phyloP scores from a whole-genome alignment of 73 alveolate genomes.

The Diophrys appendiculata region DNA sequence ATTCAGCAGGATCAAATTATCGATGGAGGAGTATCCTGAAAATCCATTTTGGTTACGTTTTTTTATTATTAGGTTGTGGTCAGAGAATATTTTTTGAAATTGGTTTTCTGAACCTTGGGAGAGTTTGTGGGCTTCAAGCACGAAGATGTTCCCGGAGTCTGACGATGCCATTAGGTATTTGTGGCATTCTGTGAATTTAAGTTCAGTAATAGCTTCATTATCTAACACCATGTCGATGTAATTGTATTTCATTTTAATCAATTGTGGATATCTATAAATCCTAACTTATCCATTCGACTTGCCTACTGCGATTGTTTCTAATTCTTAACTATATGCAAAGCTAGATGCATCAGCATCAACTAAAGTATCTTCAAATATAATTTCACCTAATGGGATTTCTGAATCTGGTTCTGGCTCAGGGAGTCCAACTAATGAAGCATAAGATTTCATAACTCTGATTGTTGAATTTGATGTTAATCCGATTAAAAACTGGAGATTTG shows the following conservation, averaged over 20 bases:
- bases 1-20: conserved; percentile 25
- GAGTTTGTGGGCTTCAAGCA: conserved; percentile 12
- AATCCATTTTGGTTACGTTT: conserved; percentile 50
- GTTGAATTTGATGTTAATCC: conserved; percentile 40
- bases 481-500: conserved; percentile 32
- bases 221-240: no score
- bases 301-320: conserved; percentile 13
- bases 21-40: conserved; percentile 37
- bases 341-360: conserved; percentile 20
- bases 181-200: conserved; percentile 19
- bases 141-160: conserved; percentile 56
- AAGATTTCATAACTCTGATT: no score
- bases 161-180: conserved; percentile 30
- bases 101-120: conserved; percentile 17
- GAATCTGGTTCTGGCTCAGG: no score
- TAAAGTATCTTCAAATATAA: no score
- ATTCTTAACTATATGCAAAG: conserved; percentile 22
- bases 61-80: conserved; percentile 17
- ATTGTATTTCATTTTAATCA: no score
- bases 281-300: conserved; percentile 19
- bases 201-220: conserved; percentile 40
- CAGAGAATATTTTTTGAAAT: conserved; percentile 9
- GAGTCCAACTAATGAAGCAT: no score
- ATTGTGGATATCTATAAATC: conserved; percentile 32
- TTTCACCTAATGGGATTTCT: no score